Percentiles rank a stretch among this genome's conserved stretches.
phyloP scores from a whole-genome alignment of 306 rosid genomes.

The Pterocarpus santalinus region DNA sequence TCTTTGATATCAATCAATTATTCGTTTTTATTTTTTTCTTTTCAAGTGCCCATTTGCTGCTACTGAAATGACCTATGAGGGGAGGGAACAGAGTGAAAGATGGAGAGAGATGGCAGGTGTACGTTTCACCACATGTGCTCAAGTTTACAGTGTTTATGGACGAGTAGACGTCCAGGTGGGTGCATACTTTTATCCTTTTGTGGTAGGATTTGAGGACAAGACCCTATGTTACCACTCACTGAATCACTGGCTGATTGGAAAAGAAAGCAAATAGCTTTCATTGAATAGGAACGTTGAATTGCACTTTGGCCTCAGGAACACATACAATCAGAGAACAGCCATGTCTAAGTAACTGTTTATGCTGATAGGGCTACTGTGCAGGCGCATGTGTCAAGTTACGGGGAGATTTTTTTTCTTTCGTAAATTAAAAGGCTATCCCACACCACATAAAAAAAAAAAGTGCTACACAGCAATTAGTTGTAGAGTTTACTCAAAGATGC shows the following conservation, averaged over 20 bases:
- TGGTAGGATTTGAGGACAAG: constrained; percentile 55
- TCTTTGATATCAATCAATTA: constrained; percentile 19
- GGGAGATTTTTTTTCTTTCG: not conserved
- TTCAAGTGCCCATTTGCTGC: not conserved
- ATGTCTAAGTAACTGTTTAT: constrained; percentile 19
- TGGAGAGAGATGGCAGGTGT: constrained; percentile 37
- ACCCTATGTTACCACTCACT: constrained; percentile 51
- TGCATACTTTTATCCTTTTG: constrained; percentile 53
- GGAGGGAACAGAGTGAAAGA: constrained; percentile 27
- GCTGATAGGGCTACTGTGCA: constrained; percentile 42
- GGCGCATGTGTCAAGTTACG: constrained; percentile 1
- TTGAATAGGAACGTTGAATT: constrained; percentile 55
- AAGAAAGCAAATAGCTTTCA: constrained; percentile 55
- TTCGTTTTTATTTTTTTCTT: not conserved
- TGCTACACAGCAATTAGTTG: not conserved
- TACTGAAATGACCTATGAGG: constrained; percentile 40
- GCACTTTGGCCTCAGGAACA: constrained; percentile 46
- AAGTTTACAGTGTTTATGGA: constrained; percentile 47
- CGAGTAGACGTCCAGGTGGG: constrained; percentile 46
- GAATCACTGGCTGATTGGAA: constrained; percentile 59
- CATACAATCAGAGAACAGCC: constrained; percentile 53
- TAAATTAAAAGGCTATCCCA: not conserved
- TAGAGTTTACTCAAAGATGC: not conserved
- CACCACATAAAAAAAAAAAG: not conserved
- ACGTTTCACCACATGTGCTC: constrained; percentile 38